Base-by-base conservation (phyloP, 2,329 filamentous ascomycete genomes). In the Diaporthe humulicola region DNA sequence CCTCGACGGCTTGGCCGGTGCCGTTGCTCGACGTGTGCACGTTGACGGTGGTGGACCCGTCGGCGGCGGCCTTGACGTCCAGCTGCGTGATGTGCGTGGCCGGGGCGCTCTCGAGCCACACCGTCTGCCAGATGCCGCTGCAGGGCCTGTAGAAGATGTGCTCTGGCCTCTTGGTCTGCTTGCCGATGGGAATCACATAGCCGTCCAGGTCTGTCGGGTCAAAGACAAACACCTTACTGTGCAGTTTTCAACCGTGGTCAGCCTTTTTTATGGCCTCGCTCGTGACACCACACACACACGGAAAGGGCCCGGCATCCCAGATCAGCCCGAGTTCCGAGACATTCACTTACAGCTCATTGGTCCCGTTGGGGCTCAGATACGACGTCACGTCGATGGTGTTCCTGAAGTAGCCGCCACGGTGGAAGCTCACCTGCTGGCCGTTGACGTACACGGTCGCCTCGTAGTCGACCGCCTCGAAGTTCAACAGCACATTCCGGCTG, bases 111-210 rank as follows among this genome's bases (percentile, higher is more conserved):
- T 93, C 90, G 2, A 95, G 83, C 93, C 93, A 95, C 0, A 94
- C 93, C 25, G 88, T 88, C 80, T 94, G 93, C 93, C 93, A 95
- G 77, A 95, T 94, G 7, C 93, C 93, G 45, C 91, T 92, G 80
- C 92, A 94, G 0, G 93, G 90, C 0, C 90, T 91, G 80, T 94
- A 94, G 81, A 93, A 94, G 75, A 94, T 94, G 78, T 91, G 89
- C 15, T 86, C 87, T 0, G 89, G 90, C 0, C 82, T 83, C 0
- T 88, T 79, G 0, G 88, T 89, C 80, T 93, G 92, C 80, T 94
- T 93, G 76, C 93, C 93, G 57, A 93, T 87, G 0, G 92, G 92
- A 56, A 93, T 91, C 17, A 91, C 87, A 74, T 86, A 85, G 7
- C 83, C 82, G 2, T 85, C 85, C 40, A 81, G 79, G 78, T 94